Evolutionary conservation across 805 yeast species (phyloP), one percentile per base, ranked within the genome.

Genomic region (Ogataea henricii): DNA sequence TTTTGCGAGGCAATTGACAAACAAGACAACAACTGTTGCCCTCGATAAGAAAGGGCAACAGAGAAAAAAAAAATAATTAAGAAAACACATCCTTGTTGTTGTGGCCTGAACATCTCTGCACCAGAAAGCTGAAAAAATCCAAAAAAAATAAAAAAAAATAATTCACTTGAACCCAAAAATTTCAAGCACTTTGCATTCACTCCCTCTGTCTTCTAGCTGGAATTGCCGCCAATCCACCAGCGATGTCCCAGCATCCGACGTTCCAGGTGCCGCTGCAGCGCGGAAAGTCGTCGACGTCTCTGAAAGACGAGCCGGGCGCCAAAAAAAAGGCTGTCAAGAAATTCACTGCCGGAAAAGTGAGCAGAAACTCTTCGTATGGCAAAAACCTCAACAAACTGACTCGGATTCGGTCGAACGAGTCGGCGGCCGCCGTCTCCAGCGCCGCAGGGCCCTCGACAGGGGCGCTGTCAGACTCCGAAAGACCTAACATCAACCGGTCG

Each of bases 331-430:
- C 56, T 13, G 56, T 55, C 17, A 67, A 66, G 52, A 63, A 61
- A 49, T 68, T 66, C 47, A 56, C 70, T 0, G 71, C 70, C 3
- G 69, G 70, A 2, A 63, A 60, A 39, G 52, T 59, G 7, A 59
- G 58, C 45, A 45, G 74, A 27, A 66, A 67, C 37, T 52, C 63
- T 12, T 69, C 74, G 4, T 68, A 66, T 47, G 67, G 66, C 7
- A 68, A 64, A 48, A 62, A 63, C 32, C 53, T 67, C 41, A 62
- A 59, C 49, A 69, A 66, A 51, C 51, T 67, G 43, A 59, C 71
- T 9, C 51, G 54, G 38, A 66, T 67, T 36, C 56, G 57, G 38
- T 63, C 68, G 6, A 54, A 54, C 32, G 71, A 67, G 37, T 49
- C 61, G 2, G 48, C 43, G 2, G 37, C 37, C 14, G 23, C 47